Percentiles rank a stretch among this genome's conserved stretches.
Conservation (phyloP, 176 grass and related monocot genomes). For the Avena insularis region DNA sequence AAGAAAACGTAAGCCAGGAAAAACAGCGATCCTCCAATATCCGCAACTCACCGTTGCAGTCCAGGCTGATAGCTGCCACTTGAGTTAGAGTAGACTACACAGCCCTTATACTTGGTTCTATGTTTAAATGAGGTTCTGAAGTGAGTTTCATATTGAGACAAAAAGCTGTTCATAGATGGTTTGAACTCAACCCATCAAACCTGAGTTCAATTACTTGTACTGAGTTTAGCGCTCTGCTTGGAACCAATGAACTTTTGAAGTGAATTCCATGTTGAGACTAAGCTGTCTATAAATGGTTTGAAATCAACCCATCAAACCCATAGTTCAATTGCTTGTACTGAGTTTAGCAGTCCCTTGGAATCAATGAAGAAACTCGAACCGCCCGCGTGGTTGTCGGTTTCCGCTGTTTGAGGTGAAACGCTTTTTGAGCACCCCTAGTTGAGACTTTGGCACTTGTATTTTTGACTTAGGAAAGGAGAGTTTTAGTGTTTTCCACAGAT, state of each 20-base stretch:
- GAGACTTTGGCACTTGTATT: not conserved
- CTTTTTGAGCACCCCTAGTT: not conserved
- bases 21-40: not conserved
- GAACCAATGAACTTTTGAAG: not conserved
- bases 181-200: not conserved
- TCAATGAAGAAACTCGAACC: not conserved
- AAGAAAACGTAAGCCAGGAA: not conserved
- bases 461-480: not conserved
- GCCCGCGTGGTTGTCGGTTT: not conserved
- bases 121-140: slow-evolving; percentile 15
- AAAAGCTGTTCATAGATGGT: not conserved
- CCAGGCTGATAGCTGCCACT: not conserved
- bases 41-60: not conserved
- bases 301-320: not conserved
- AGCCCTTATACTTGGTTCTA: not conserved
- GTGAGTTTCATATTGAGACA: not conserved
- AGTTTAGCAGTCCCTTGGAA: not conserved
- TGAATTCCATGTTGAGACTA: not conserved
- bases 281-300: too few species aligned
- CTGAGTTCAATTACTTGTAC: too few species aligned
- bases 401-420: not conserved
- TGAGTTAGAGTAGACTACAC: not conserved
- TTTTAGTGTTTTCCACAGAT: not conserved
- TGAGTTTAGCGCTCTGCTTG: too few species aligned
- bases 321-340: not conserved